Evolutionary conservation across 805 yeast species (phyloP).

Genomic region (Ogataea nitratoaversa): DNA sequence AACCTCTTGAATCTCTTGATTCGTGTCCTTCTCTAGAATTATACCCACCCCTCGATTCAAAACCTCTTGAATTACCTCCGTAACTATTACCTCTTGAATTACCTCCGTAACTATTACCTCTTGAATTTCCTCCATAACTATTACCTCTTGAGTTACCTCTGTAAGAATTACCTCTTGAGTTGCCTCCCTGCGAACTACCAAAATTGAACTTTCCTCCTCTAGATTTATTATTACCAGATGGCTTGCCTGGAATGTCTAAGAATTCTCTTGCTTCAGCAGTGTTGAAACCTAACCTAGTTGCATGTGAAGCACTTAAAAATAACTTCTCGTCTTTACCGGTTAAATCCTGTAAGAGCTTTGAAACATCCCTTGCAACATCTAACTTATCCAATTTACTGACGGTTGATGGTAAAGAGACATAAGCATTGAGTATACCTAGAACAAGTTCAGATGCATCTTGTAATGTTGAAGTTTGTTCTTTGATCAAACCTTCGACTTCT

Average conservation of each 20-base stretch:
- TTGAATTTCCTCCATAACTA: background rate
- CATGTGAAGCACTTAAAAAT: constrained; percentile 15
- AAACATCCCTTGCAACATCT: constrained; percentile 31
- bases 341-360: constrained; percentile 27
- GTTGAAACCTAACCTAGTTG: constrained; percentile 27
- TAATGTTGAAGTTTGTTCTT: constrained; percentile 27
- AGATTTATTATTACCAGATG: constrained; percentile 11
- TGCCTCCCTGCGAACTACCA: constrained; percentile 9
- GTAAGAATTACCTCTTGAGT: background rate
- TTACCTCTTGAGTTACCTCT: background rate
- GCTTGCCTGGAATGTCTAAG: constrained; percentile 30
- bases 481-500: constrained; percentile 33
- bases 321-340: constrained; percentile 18
- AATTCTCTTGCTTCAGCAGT: constrained; percentile 22
- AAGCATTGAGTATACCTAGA: constrained; percentile 13
- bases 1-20: background rate
- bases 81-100: background rate
- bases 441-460: constrained; percentile 14
- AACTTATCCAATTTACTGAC: constrained; percentile 30
- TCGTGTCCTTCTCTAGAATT: background rate
- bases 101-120: constrained; percentile 1
- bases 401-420: constrained; percentile 18
- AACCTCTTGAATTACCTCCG: background rate
- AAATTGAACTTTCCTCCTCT: constrained; percentile 14
- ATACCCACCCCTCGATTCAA: background rate